These are phyloP conservation scores for Tolypocladium ovalisporum DNA, from an alignment of 2,329 filamentous ascomycete genomes.

Conservation along the genomic window DNA sequence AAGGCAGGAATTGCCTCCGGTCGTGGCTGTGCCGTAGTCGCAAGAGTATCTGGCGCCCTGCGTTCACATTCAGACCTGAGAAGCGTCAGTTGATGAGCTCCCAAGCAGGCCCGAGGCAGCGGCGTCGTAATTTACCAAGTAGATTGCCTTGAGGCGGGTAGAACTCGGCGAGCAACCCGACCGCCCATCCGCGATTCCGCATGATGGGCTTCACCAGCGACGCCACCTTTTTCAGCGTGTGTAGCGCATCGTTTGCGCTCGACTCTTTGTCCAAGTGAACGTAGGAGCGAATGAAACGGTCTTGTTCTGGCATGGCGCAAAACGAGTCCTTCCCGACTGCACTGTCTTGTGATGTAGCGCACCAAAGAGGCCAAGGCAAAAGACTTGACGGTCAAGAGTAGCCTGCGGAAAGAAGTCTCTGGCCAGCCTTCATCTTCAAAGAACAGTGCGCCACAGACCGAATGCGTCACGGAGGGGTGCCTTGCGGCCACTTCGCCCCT, in stretches of 20 bases:
- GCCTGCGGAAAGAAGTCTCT: not conserved
- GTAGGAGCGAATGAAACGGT: conserved; percentile 35
- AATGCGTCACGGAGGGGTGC: not conserved
- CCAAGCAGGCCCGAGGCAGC: no score
- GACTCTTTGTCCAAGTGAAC: conserved; percentile 36
- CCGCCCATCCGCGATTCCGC: conserved; percentile 73
- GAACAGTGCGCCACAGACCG: not conserved
- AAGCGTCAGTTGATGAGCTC: not conserved
- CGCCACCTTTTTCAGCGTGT: conserved; percentile 66
- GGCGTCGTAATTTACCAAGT: conserved; percentile 42
- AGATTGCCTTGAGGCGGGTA: conserved; percentile 65
- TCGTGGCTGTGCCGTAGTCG: conserved; percentile 70
- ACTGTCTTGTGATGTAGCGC: not conserved
- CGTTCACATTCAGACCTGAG: conserved; percentile 64
- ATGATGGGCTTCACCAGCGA: conserved; percentile 93
- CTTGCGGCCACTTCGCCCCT: not conserved
- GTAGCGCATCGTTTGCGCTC: conserved; percentile 37
- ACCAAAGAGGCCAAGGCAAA: not conserved
- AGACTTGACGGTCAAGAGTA: not conserved
- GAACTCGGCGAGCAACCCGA: conserved; percentile 74
- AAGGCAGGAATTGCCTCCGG: conserved; percentile 62
- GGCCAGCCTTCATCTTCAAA: not conserved
- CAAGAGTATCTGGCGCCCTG: conserved; percentile 69
- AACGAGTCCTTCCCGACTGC: not conserved
- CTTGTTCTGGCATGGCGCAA: conserved; percentile 12